Evolutionary conservation across 345 rosid genomes (phyloP), one percentile per base, ranked within the genome.

Genomic region (Turritis glabra): DNA sequence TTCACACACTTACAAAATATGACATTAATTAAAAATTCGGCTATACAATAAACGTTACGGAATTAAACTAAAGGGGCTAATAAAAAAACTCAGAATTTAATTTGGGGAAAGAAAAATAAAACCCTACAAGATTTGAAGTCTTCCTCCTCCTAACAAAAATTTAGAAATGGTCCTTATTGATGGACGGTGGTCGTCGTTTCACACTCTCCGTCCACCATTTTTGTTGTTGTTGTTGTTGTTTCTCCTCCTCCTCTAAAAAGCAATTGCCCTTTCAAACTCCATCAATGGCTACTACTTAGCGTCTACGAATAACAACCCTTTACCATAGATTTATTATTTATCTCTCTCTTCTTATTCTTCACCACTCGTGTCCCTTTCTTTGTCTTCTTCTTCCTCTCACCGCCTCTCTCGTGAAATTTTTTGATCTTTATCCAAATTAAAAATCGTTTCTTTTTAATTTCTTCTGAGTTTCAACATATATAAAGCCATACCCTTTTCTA

Each of bases 131-230:
- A 22, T 47, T 68, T 38, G 22, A 54, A 40, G 63, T 68, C 29
- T 54, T 68, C 25, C 5, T 38, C 25, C 3, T 38, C 9, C 44
- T 3, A 29, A 26, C 15, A 54, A 54, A 55, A 26, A 48, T 48
- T 14, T 22, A 50, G 57, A 76, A 61, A 43, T 76, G 51, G 80
- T 61, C 75, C 17, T 52, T 11, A 43, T 35, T 35, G 38, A 71
- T 77, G 80, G 80, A 77, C 77, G 80, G 80, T 77, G 61, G 68
- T 77, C 72, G 41, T 77, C 54, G 48, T 64, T 77, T 77, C 67
- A 71, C 55, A 62, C 66, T 55, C 75, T 69, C 73, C 69, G 66
- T 69, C 80, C 75, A 67, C 65, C 75, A 62, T 46, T 69, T 33
- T 47, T 41, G 9, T 9, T 40, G n/a, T n/a, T n/a, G n/a, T n/a